Base-by-base conservation (phyloP, 139 green algal species). In the Chlorella vulgaris region DNA sequence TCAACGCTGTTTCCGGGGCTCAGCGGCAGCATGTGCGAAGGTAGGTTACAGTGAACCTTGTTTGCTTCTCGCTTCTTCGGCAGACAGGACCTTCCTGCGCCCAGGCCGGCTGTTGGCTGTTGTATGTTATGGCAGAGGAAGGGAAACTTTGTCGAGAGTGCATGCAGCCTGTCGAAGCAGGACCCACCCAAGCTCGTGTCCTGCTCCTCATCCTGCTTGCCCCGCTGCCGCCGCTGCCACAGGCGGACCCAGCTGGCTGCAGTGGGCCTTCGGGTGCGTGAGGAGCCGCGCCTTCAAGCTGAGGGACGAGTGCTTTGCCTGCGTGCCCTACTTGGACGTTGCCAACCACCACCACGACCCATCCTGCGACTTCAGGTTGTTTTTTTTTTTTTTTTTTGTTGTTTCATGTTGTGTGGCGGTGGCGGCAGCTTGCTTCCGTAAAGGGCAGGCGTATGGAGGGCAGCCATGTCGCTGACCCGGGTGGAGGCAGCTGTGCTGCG, bases 251-350 rank as follows among this genome's bases (percentile, higher is more conserved):
- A 88, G 79, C 65, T 91, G 75, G 74, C 33, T 92, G 39, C 65
- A 88, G 68, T 92, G 86, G 85, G 88, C 83, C 13, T 93, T 91
- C 77, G 90, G 69, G 4, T 91, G 88, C 81, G 90, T 93, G 43
- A 74, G 88, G 38, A 89, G 80, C 51, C 61, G 90, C 7, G 83
- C 90, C 19, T 89, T 92, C 82, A 71, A 65, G 61, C 55, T 84
- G 22, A 33, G 29, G 19, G 36, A 36, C 3, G 29, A 83, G 0
- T 51, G 61, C 47, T 93, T 91, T 75, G 86, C 83, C 8, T 81
- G 92, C 50, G 82, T 91, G 26, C 91, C 91, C 26, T 93, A 92
- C 66, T 70, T 92, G 39, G 91, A 94, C 82, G 28, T 86, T 2
- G 89, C 88, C 18, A 94, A 94, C 78, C 91, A 94, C 80, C 24